Conservation (phyloP, 192 early-diverging fungal species). For the Gorgonomyces haynaldii region DNA sequence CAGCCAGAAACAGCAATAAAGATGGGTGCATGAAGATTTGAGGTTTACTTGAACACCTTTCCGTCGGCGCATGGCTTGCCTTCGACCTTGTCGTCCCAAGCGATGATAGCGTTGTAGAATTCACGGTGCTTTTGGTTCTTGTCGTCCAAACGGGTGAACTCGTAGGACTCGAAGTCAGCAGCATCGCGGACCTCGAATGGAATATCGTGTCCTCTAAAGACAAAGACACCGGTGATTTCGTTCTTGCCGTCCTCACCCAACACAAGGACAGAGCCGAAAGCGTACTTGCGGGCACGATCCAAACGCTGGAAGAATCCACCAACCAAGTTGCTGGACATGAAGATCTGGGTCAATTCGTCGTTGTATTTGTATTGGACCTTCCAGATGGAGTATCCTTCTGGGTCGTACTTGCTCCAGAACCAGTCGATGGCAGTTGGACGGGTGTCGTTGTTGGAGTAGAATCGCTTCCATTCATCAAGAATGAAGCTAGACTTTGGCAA, state of each 20-base stretch:
- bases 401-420: constrained; percentile 88
- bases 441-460: constrained; percentile 95
- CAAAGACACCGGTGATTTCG: constrained; percentile 88
- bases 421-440: constrained; percentile 73
- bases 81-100: constrained; percentile 75
- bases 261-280: constrained; percentile 77
- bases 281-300: constrained; percentile 87
- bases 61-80: constrained; percentile 71
- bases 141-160: constrained; percentile 63
- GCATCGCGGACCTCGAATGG: constrained; percentile 69
- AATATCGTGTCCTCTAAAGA: constrained; percentile 76
- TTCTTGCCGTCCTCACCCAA: constrained; percentile 76
- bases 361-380: constrained; percentile 95
- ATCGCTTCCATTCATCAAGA: constrained; percentile 91
- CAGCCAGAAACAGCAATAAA: too few species aligned
- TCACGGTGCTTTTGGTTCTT: constrained; percentile 46
- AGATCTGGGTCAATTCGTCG: constrained; percentile 72
- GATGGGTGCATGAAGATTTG: too few species aligned
- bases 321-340: constrained; percentile 91
- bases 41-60: constrained; percentile 44
- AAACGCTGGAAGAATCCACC: constrained; percentile 89
- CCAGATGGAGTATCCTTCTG: constrained; percentile 83
- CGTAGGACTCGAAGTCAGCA: constrained; percentile 81
- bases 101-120: constrained; percentile 58
- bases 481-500: constrained; percentile 71